These are phyloP conservation scores for Metschnikowia lochheadii DNA, from an alignment of 805 yeast species.

Conservation along the genomic window DNA sequence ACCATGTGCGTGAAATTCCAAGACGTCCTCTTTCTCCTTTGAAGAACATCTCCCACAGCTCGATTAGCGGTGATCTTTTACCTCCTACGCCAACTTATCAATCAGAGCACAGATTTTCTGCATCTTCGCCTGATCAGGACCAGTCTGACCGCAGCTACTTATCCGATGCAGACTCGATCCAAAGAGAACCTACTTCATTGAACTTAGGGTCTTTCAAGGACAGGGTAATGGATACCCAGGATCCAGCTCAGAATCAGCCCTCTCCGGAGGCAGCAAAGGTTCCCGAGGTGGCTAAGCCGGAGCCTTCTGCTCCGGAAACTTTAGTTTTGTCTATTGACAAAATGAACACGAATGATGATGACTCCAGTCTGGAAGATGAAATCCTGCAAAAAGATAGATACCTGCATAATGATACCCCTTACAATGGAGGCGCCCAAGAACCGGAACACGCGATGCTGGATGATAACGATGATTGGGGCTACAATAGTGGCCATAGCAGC, in stretches of 20 bases:
- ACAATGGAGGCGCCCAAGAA: slow-evolving; percentile 9
- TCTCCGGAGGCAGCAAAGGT: background rate
- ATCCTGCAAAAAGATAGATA: background rate
- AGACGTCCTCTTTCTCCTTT: background rate
- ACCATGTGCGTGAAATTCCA: background rate
- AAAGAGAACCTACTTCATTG: slow-evolving; percentile 31
- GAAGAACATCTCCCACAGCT: background rate
- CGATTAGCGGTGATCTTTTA: slow-evolving; percentile 2
- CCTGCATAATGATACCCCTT: background rate
- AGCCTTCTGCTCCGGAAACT: slow-evolving; percentile 7
- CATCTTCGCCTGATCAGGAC: slow-evolving; percentile 29
- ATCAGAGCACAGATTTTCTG: slow-evolving; percentile 5
- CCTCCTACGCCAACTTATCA: slow-evolving; percentile 32
- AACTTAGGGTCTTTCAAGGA: slow-evolving; percentile 15
- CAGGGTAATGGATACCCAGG: no score
- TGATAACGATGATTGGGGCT: slow-evolving; percentile 27
- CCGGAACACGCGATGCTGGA: slow-evolving; percentile 2
- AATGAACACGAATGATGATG: slow-evolving; percentile 9
- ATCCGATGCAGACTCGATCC: slow-evolving; percentile 40
- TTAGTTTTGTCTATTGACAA: slow-evolving; percentile 16
- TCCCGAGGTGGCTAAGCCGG: background rate
- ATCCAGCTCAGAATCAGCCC: background rate
- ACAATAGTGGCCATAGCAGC: slow-evolving; percentile 21
- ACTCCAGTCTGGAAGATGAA: slow-evolving; percentile 11
- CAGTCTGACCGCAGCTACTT: slow-evolving; percentile 32